Conservation (phyloP, 495 filamentous ascomycete genomes). For the Penicillium steckii region DNA sequence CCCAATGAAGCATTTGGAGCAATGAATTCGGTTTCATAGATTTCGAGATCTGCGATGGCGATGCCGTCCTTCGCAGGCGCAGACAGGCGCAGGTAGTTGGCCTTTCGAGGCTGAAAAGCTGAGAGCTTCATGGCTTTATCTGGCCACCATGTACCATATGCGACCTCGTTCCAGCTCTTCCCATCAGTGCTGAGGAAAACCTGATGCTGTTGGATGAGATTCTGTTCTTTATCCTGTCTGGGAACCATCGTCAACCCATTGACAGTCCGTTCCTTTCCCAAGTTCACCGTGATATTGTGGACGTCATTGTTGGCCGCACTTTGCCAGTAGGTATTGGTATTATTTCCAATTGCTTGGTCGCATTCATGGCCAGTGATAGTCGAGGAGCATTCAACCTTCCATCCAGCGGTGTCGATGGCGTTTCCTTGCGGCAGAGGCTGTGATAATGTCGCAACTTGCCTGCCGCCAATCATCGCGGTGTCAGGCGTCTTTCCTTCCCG, state of each 20-base stretch:
- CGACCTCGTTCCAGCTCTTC: slow-evolving; percentile 34
- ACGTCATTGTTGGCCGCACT: neutral
- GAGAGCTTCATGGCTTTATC: slow-evolving; percentile 36
- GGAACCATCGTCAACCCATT: slow-evolving; percentile 8
- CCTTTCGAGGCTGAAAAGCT: slow-evolving; percentile 33
- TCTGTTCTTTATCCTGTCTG: neutral
- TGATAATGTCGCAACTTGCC: slow-evolving; percentile 1
- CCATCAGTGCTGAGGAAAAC: slow-evolving; percentile 39
- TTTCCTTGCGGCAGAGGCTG: slow-evolving; percentile 5
- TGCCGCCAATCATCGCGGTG: neutral
- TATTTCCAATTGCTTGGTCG: neutral
- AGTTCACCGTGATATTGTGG: slow-evolving; percentile 4
- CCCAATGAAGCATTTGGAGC: slow-evolving; percentile 15
- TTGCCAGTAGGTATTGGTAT: slow-evolving; percentile 2
- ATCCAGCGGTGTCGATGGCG: neutral
- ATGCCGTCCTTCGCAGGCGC: slow-evolving; percentile 24
- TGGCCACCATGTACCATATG: slow-evolving; percentile 44
- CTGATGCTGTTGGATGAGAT: slow-evolving; percentile 21
- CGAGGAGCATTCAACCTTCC: neutral
- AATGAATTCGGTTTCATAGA: slow-evolving; percentile 12
- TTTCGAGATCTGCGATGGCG: slow-evolving; percentile 23
- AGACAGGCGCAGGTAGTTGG: slow-evolving; percentile 36
- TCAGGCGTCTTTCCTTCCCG: slow-evolving; percentile 4
- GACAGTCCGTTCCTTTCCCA: neutral
- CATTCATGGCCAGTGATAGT: neutral